phyloP scores from a whole-genome alignment of 352 stramenopile genomes.

The Phytophthora megakarya region DNA sequence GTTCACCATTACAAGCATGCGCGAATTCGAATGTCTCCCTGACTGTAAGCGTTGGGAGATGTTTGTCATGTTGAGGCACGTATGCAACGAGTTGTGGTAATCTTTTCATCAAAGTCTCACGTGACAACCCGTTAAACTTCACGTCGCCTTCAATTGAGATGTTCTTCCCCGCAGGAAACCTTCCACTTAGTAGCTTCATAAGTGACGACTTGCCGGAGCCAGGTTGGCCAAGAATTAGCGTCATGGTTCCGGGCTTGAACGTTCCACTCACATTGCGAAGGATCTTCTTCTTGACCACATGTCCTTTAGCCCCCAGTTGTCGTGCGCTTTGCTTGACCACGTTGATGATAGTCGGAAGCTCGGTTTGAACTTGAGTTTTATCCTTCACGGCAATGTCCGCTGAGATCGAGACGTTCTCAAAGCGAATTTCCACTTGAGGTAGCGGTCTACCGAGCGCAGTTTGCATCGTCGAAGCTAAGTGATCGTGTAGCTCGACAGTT shows the following conservation, averaged over 20 bases:
- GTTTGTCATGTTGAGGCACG: slow-evolving; percentile 60
- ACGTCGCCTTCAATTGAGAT: slow-evolving; percentile 19
- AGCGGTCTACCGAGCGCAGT: slow-evolving; percentile 25
- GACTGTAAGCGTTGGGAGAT: slow-evolving; percentile 50
- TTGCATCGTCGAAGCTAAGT: slow-evolving; percentile 25
- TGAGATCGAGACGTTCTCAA: slow-evolving; percentile 39
- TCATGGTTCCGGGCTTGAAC: slow-evolving; percentile 31
- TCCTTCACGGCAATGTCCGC: slow-evolving; percentile 33
- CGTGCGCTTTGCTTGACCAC: slow-evolving; percentile 23
- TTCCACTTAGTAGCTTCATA: slow-evolving; percentile 37
- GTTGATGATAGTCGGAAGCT: slow-evolving; percentile 47
- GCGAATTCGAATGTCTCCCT: slow-evolving; percentile 60
- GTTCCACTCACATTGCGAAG: slow-evolving; percentile 36
- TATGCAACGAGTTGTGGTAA: slow-evolving; percentile 37
- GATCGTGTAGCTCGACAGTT: slow-evolving; percentile 27
- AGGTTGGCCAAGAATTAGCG: slow-evolving; percentile 24
- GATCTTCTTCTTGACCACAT: slow-evolving; percentile 40
- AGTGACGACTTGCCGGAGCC: slow-evolving; percentile 29
- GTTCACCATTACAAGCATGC: slow-evolving; percentile 37
- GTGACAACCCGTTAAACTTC: slow-evolving; percentile 34
- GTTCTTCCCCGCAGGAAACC: slow-evolving; percentile 29
- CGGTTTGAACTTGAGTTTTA: slow-evolving; percentile 16
- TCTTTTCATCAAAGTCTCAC: slow-evolving; percentile 2
- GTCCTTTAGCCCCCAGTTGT: slow-evolving; percentile 16
- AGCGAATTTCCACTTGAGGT: slow-evolving; percentile 49